These are phyloP conservation scores for Apiotrichum veenhuisii DNA, from an alignment of 1,284 basidiomycete species.

Conservation along the genomic window DNA sequence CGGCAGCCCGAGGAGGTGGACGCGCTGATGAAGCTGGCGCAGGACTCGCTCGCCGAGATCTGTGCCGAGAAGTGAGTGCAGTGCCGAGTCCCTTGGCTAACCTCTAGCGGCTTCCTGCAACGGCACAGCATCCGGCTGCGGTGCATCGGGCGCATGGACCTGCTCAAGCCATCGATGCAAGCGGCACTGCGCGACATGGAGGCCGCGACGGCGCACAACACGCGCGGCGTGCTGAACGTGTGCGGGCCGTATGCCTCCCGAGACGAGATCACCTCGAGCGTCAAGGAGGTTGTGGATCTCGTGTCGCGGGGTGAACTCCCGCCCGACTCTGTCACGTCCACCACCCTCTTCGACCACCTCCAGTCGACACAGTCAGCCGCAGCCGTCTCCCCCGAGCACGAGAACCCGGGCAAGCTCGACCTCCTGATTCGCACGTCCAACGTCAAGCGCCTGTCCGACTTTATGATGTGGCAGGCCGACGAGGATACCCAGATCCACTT, in stretches of 20 bases:
- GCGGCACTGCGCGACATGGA: conserved; percentile 71
- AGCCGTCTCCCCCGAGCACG: conserved; percentile 5
- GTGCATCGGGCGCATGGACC: conserved; percentile 69
- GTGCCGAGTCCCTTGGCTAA: background rate
- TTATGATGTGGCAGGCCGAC: conserved; percentile 78
- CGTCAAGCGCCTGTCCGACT: conserved; percentile 86
- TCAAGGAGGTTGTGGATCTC: conserved; percentile 59
- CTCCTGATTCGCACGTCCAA: conserved; percentile 89
- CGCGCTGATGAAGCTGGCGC: conserved; percentile 78
- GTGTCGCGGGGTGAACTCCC: conserved; percentile 47
- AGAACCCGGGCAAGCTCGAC: conserved; percentile 57
- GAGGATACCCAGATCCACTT: conserved; percentile 89
- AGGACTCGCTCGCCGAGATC: conserved; percentile 76
- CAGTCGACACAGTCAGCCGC: conserved; percentile 14
- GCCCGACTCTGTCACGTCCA: conserved; percentile 4
- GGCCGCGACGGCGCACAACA: conserved; percentile 68
- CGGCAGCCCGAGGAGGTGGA: conserved; percentile 82
- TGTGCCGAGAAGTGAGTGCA: conserved; percentile 69
- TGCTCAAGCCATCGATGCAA: conserved; percentile 75
- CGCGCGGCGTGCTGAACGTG: conserved; percentile 83
- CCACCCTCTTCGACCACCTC: conserved; percentile 6
- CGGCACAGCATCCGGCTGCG: conserved; percentile 79
- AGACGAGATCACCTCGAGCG: conserved; percentile 83
- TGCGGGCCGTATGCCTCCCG: conserved; percentile 91
- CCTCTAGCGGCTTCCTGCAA: conserved; percentile 66